Conservation (phyloP, 768 basidiomycete genomes). For the Leccinum sublutescens region DNA sequence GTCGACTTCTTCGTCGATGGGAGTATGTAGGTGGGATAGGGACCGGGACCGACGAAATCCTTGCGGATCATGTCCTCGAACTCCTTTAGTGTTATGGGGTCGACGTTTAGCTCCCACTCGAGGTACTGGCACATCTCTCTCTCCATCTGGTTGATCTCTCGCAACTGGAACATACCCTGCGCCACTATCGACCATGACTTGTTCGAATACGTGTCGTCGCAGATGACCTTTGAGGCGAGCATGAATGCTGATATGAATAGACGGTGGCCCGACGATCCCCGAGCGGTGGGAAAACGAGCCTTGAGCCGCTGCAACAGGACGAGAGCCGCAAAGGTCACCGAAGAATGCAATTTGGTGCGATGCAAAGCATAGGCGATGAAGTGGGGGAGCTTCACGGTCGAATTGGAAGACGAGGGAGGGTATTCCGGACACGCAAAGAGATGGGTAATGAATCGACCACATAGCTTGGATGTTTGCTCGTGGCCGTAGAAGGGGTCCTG, state of each 20-base stretch:
- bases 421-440: conserved; percentile 85
- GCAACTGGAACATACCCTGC: conserved; percentile 76
- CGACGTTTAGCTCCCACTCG: conserved; percentile 87
- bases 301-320: conserved; percentile 66
- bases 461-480: conserved; percentile 64
- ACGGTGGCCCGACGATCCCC: conserved; percentile 70
- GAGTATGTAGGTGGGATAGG: conserved; percentile 64
- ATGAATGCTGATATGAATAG: conserved; percentile 73
- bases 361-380: conserved; percentile 71
- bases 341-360: conserved; percentile 58
- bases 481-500: conserved; percentile 53
- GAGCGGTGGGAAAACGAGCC: conserved; percentile 71
- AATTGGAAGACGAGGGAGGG: conserved; percentile 47
- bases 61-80: conserved; percentile 60
- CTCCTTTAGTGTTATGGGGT: conserved; percentile 54
- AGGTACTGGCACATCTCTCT: conserved; percentile 82
- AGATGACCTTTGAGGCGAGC: conserved; percentile 78
- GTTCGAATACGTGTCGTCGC: conserved; percentile 93
- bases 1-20: conserved; percentile 63
- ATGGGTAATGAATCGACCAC: conserved; percentile 78
- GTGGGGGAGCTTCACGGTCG: conserved; percentile 41
- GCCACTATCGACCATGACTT: conserved; percentile 91
- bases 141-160: conserved; percentile 83
- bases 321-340: conserved; percentile 42
- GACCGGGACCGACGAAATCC: conserved; percentile 56